Evolutionary conservation across 495 filamentous ascomycete species (phyloP), one percentile per base, ranked within the genome.

Genomic region (Schizothecium vesticola): DNA sequence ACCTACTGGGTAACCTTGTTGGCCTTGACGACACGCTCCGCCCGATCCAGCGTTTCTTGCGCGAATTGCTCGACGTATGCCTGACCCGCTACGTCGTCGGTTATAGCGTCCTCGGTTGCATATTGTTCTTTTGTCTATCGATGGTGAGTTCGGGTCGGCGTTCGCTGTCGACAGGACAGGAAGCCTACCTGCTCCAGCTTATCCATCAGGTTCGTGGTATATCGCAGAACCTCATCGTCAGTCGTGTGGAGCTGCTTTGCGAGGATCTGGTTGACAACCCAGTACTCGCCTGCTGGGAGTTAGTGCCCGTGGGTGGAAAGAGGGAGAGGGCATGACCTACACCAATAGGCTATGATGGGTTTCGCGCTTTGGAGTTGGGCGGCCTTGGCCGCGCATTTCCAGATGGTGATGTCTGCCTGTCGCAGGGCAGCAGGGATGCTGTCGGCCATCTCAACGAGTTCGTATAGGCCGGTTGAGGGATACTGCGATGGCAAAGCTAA

Each of bases 11-110:
- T 93, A 61, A 91, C 93, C 75, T 89, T 93, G 78, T 95, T 90
- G 57, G 89, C 90, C 63, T 90, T 88, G 73, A 98, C 86, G 5
- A 91, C 88, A 23, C 89, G 86, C 63, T 96, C 91, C 6, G 91
- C 96, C 67, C 92, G 86, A 25, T 90, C 84, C 64, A 99, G 93
- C 13, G 93, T 92, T 75, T 96, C 91, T 69, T 92, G 81, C 9
- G 87, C 94, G 77, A 99, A 99, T 73, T 97, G 91, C 79, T 97
- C 93, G 43, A 97, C 89, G 74, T 96, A 97, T 65, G 93, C 93
- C 74, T 91, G 91, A 0, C 91, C 93, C 3, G 92, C 92, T 11
- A 89, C 80, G 70, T 95, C 91, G 77, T 98, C 94, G 2, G 82
- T 81, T 1, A 94, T 88, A 71, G 94, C 92, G 76, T 84, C 82